Evolutionary conservation across 257 asterid genomes (phyloP).

Genomic region (Plantago ovata): DNA sequence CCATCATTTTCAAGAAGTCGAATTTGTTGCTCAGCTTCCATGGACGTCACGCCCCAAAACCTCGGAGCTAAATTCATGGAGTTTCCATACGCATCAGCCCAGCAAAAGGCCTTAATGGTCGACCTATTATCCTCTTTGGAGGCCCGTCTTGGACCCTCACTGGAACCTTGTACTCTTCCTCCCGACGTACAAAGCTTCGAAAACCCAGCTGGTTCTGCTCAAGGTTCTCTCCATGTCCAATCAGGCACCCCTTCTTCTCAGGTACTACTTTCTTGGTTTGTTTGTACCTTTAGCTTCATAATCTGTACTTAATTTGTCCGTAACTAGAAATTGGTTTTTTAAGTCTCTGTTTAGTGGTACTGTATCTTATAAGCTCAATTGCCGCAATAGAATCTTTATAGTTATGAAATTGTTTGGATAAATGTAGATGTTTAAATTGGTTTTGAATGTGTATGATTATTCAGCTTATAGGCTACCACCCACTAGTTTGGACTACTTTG

Average conservation of each 20-base stretch:
- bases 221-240: conserved; percentile 58
- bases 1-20: conserved; percentile 11
- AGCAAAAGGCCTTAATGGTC: conserved; percentile 62
- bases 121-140: conserved; percentile 66
- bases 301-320: not conserved
- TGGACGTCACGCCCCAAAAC: conserved; percentile 34
- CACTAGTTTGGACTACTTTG: too few species aligned
- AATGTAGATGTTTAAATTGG: too few species aligned
- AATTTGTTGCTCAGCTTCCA: conserved; percentile 26
- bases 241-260: conserved; percentile 65
- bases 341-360: too few species aligned
- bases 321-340: too few species aligned
- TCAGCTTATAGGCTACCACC: too few species aligned
- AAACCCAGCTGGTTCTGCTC: conserved; percentile 47
- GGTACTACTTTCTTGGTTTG: conserved; percentile 28
- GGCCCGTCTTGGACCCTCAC: conserved; percentile 46
- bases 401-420: too few species aligned
- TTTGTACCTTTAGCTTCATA: conserved; percentile 3
- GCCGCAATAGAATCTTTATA: too few species aligned
- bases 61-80: conserved; percentile 51
- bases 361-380: too few species aligned
- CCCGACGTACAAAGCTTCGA: conserved; percentile 50
- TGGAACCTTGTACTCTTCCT: conserved; percentile 67
- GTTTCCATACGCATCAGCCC: conserved; percentile 57
- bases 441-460: too few species aligned